Percentiles rank a stretch among this genome's conserved stretches.
Evolutionary conservation across 2,329 filamentous ascomycete genomes (phyloP).

Genomic region (Aspergillus niger): DNA sequence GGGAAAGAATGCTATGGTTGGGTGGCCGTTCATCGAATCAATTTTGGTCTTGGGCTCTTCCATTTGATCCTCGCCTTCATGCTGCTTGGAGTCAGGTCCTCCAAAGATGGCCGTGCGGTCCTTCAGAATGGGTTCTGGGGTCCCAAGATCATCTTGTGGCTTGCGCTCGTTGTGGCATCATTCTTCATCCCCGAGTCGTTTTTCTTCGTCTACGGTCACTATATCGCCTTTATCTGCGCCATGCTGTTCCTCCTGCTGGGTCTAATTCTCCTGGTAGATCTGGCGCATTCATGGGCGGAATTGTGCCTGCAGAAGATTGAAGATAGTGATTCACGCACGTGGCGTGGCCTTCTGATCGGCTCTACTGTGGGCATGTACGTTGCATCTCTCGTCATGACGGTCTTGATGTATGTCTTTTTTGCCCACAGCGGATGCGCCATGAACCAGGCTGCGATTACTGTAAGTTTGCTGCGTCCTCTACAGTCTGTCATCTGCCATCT

Average conservation of each 20-base stretch:
- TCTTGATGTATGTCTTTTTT: constrained; percentile 97
- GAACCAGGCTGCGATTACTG: constrained; percentile 94
- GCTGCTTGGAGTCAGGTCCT: constrained; percentile 81
- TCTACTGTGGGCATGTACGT: constrained; percentile 94
- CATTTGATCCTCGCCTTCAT: constrained; percentile 83
- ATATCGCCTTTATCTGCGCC: constrained; percentile 81
- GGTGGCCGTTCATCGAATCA: constrained; percentile 95
- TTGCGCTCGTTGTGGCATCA: constrained; percentile 81
- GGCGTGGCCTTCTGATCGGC: constrained; percentile 85
- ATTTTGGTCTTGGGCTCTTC: constrained; percentile 93
- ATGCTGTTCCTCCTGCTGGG: constrained; percentile 94
- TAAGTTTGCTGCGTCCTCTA: constrained; percentile 37
- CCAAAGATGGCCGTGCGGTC: constrained; percentile 81
- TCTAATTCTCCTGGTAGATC: constrained; percentile 86
- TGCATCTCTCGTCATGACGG: constrained; percentile 86
- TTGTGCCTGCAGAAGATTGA: constrained; percentile 95
- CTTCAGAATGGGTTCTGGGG: constrained; percentile 99
- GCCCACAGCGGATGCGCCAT: constrained; percentile 78
- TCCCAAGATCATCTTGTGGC: constrained; percentile 88
- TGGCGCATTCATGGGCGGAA: constrained; percentile 96
- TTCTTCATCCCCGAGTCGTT: constrained; percentile 95
- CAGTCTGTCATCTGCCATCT: constrained; percentile 5
- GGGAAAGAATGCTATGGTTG: constrained; percentile 92
- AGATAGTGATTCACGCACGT: constrained; percentile 77
- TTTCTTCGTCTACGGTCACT: constrained; percentile 95